Base-by-base conservation (phyloP, 768 basidiomycete species). In the Collybia sp. region DNA sequence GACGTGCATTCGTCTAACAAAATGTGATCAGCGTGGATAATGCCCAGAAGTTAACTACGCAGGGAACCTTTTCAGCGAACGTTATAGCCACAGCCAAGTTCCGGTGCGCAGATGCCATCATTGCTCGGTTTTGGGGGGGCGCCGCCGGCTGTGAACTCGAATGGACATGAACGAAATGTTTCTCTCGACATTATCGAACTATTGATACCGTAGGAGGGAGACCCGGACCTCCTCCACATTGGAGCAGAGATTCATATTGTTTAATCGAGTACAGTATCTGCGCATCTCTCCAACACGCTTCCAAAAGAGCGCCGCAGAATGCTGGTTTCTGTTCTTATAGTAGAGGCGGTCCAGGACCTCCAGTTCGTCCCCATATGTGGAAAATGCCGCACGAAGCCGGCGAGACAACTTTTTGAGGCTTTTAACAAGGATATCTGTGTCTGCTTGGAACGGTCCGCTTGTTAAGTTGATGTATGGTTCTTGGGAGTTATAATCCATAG, bases 281-380 rank as follows among this genome's bases (percentile, higher is more conserved):
- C 83, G 71, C 15, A 83, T 68, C 56, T 90, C 89, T 9, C 59
- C 55, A 12, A 84, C 67, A 25, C 79, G 79, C 54, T 76, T 70
- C 84, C 86, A 90, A 60, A 88, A 88, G 10, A 88, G 62, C 18
- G 83, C 75, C 3, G 70, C 58, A 25, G 80, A 74, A 58, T 87
- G 85, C 55, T 92, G 88, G 53, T 89, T 91, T 57, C 85, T 88
- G 51, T 79, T 80, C 54, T 87, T 88, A 66, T 91, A 90, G 59
- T 82, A 83, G 1, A 90, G 58, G 49, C 83, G 71, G 53, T 83
- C 79, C 31, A 90, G 67, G 15, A 86, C 61, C 43, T 75, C 74
- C 5, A 79, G 59, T 54, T 88, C 85, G 19, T 77, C 71, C 2
- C 63, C 53, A 35, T 76, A 70, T 12, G 67, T 58, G 12, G 65